Evolutionary conservation across 768 basidiomycete species (phyloP), one percentile per base, ranked within the genome.

Genomic region (Agaricus blazei): DNA sequence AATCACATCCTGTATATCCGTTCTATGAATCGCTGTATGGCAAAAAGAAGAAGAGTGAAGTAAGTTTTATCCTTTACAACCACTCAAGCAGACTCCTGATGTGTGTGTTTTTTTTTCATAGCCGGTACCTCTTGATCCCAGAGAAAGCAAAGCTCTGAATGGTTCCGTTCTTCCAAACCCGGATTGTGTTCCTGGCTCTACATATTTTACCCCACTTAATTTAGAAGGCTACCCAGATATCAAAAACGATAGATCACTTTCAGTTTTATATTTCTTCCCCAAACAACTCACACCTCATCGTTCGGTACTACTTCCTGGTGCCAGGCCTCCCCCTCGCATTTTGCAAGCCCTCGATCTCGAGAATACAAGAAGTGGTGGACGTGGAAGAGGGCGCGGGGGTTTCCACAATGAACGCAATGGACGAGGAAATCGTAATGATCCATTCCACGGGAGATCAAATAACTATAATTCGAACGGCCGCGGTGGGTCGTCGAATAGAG

Each of bases 11-110:
- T 43, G 68, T 99, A 42, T 97, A 93, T 69, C 86, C 93, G 4
- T 87, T 86, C 61, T 85, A 97, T 62, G 93, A 93, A 67, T 80
- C 82, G 31, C 71, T 99, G 50, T 98, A 98, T 66, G 92, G 90
- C 12, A 95, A 97, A 68, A 84, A 88, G 59, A 93, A 91, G 68
- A 84, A 74, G 53, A 75, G 81, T 57, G 85, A 92, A 67, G 93
- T 93, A 63, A 70, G 84, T 63, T 23, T 26, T 45, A 9, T 24
- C 24, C 9, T 26, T 45, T 46, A 46, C 7, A 28, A 51, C 50
- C 31, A 38, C 59, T 57, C 51, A 42, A 36, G 28, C 11, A 29
- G 57, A 41, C n/a, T 51, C 43, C 50, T 56, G 55, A 61, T 59
- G 49, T 56, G 27, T 57, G n/a, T n/a, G n/a, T 34, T 59, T 50